Base-by-base conservation (phyloP, 2,329 filamentous ascomycete genomes). In the Akanthomyces lecanii region DNA sequence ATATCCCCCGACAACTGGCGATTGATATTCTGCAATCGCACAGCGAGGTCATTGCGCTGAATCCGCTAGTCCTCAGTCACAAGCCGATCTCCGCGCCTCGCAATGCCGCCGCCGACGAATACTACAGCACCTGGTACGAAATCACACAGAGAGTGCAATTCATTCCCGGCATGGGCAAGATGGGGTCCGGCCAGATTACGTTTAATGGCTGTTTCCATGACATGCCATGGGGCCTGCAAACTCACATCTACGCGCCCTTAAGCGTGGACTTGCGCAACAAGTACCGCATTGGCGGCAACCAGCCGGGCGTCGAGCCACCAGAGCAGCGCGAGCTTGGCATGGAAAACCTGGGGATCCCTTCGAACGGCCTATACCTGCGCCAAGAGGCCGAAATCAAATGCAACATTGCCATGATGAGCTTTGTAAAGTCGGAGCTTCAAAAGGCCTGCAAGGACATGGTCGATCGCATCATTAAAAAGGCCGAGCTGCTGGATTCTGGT, bases 161-260 rank as follows among this genome's bases (percentile, higher is more conserved):
- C 68, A 76, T 89, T 6, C 87, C 88, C 0, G 88, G 88, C 40
- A 76, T 89, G 62, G 87, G 87, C 67, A 85, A 79, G 74, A 79
- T 88, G 64, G 86, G 86, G 28, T 84, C 85, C 4, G 82, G 85
- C 71, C 84, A 85, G 70, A 88, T 90, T 74, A 81, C 79, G 53
- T 90, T 90, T 76, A 88, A 85, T 65, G 88, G 85, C 64, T 89
- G 87, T 70, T 90, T 90, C 72, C 88, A 90, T 70, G 82, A 90
- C 72, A 85, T 89, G 79, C 85, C 87, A 3, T 89, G 86, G 84
- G 88, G 88, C 4, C 76, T 90, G 64, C 88, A 90, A 75, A 89
- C 86, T 11, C 88, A 90, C 76, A 86, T 87, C 59, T 89, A 89
- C 71, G 87, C 85, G 48, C 88, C 88, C 38, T 82, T 89, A 71